Evolutionary conservation across 176 grass and related monocot genomes (phyloP), one percentile per base, ranked within the genome.

Genomic region (Cocos nucifera): DNA sequence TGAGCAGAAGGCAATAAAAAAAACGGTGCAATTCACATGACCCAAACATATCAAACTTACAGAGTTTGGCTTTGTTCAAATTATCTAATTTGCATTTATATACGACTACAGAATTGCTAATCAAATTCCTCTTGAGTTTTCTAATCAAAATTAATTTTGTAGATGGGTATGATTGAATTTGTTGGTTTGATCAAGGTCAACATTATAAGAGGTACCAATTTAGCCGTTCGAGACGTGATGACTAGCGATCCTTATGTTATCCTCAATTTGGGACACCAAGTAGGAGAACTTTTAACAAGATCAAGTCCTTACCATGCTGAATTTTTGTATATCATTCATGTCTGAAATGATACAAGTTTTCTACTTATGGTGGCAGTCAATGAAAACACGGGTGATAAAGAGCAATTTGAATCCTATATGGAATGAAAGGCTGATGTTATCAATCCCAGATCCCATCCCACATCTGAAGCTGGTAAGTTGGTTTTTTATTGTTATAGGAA

Each of bases 151-250:
- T 35, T 35, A 35, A 35, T 35, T 64, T 75, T 79, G 78, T 67
- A 95, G 77, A 66, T 91, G 66, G 92, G 87, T n/a, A 97, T 97
- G 92, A 70, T 97, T 64, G 92, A 97, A 63, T 97, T 97, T 30
- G 63, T 91, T 56, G 92, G 92, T 64, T 85, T 91, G 70, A 91
- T 97, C 27, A 97, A 82, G 64, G 76, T 97, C 62, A 75, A 85
- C 53, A 54, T 97, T 28, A 73, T 88, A 76, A 91, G 73, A 72
- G 93, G 87, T 39, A 79, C 78, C 65, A 97, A 97, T 78, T 72
- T 92, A 72, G 87, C 93, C 67, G 50, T 97, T 29, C 84, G 87
- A 9, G 93, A 97, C 69, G 28, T 92, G 62, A 82, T 97, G 79
- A 85, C 84, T 62, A 98, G 87, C 5, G 93, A 98, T 70, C 93